Percentiles rank a stretch among this genome's conserved stretches.
Evolutionary conservation across 129 eudicot species (phyloP).

Genomic region (Kitagawia praeruptora): DNA sequence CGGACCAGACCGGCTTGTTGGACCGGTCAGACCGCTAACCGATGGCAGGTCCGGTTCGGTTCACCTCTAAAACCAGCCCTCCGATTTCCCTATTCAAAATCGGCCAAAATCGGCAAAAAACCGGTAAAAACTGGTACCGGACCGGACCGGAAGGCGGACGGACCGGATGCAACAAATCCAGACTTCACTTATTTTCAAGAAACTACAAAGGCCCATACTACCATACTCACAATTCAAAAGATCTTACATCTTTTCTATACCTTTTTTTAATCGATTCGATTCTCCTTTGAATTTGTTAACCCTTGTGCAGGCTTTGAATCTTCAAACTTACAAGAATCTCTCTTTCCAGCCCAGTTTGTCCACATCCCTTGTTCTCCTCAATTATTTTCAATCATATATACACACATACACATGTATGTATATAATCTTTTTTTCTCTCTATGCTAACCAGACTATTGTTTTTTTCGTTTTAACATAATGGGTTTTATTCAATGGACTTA

Average conservation of each 20-base stretch:
- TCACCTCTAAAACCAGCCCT: too few relatives aligned
- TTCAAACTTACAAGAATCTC: background rate
- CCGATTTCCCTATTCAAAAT: too few relatives aligned
- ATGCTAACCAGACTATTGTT: background rate
- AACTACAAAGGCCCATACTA: background rate
- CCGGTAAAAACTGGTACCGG: too few relatives aligned
- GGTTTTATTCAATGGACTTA: background rate
- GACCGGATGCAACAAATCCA: too few relatives aligned
- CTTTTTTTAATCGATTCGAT: slow-evolving; percentile 5
- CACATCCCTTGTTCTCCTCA: background rate
- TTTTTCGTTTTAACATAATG: background rate
- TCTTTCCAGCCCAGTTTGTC: slow-evolving; percentile 6
- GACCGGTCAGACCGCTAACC: too few relatives aligned
- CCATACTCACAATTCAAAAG: background rate
- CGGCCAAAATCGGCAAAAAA: too few relatives aligned
- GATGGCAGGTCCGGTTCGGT: too few relatives aligned
- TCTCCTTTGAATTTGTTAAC: slow-evolving; percentile 3
- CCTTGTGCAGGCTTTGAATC: background rate
- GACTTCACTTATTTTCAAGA: background rate
- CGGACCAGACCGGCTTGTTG: too few relatives aligned
- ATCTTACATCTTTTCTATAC: background rate
- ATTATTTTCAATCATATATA: background rate
- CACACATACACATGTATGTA: background rate
- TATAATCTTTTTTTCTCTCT: background rate
- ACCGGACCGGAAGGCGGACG: too few relatives aligned